Conservation (phyloP, 139 green algal genomes). For the Volvox reticuliferus region DNA sequence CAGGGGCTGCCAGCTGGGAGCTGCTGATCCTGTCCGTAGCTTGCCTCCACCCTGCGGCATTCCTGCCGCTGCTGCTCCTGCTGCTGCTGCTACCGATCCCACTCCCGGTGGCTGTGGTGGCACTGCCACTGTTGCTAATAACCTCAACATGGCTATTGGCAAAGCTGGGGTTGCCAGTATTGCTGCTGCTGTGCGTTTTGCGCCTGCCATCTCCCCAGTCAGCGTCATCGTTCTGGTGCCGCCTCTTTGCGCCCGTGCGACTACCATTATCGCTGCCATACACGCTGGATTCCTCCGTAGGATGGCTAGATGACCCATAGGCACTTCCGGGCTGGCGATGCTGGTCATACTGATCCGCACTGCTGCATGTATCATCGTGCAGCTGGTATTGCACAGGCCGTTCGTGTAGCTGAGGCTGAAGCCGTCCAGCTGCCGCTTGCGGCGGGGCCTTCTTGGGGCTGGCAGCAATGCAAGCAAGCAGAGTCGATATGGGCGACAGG, state of each 20-base stretch:
- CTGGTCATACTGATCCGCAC: neutral
- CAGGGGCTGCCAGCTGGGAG: neutral
- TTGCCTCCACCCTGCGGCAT: neutral
- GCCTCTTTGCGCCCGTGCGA: neutral
- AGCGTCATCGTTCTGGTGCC: neutral
- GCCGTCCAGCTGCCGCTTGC: neutral
- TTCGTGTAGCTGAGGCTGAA: neutral
- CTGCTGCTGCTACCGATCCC: neutral
- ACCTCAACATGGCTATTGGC: neutral
- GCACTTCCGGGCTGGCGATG: neutral
- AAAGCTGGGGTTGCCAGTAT: neutral
- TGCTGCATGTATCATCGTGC: neutral
- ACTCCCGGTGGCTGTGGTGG: too few species aligned
- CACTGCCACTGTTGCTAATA: neutral
- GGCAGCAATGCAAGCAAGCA: neutral
- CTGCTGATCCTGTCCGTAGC: neutral
- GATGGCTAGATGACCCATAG: neutral
- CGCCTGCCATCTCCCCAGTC: neutral
- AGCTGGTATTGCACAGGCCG: neutral
- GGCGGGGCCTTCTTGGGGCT: neutral
- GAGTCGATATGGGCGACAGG: constrained; percentile 32
- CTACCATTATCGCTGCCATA: neutral
- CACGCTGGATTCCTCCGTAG: neutral
- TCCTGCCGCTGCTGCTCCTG: neutral
- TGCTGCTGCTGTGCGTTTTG: constrained; percentile 4